Percentiles rank a stretch among this genome's conserved stretches.
Evolutionary conservation across 2,329 filamentous ascomycete species (phyloP).

Genomic region (Hysterium pulicare): DNA sequence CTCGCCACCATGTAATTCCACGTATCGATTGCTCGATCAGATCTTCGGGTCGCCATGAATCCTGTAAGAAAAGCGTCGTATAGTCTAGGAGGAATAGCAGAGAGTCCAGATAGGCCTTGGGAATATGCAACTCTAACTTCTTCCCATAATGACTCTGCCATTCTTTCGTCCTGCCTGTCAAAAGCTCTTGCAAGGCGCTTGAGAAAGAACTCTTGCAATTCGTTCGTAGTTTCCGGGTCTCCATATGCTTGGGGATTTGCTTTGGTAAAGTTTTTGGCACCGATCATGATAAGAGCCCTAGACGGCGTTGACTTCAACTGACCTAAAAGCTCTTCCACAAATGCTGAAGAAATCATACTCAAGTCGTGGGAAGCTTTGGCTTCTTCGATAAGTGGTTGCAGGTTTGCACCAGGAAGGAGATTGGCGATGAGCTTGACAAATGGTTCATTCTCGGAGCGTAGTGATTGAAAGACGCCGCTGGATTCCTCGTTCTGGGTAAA

Average conservation of each 20-base stretch:
- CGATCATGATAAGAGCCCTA: conserved; percentile 17
- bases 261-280: conserved; percentile 2
- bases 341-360: conserved; percentile 13
- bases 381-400: conserved; percentile 10
- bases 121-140: conserved; percentile 19
- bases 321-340: conserved; percentile 13
- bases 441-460: conserved; percentile 21
- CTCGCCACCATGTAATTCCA: conserved; percentile 57
- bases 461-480: conserved; percentile 12
- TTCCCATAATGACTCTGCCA: conserved; percentile 24
- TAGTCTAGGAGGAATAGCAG: conserved; percentile 25
- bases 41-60: conserved; percentile 44
- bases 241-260: conserved; percentile 1
- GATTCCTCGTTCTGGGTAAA: conserved; percentile 15
- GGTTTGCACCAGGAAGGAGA: conserved; percentile 19
- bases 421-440: conserved; percentile 25
- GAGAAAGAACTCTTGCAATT: conserved; percentile 21
- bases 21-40: conserved; percentile 48
- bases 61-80: conserved; percentile 48
- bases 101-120: conserved; percentile 2
- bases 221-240: conserved; percentile 5
- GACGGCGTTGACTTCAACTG: conserved; percentile 21
- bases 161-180: conserved; percentile 10
- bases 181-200: conserved; percentile 23
- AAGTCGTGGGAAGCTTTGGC: conserved; percentile 7